A percentile compares a stretch with the other conserved stretches of the same genome.
These are phyloP conservation scores for Phytophthora aleatoria DNA, from an alignment of 352 stramenopile species.

Conservation along the genomic window DNA sequence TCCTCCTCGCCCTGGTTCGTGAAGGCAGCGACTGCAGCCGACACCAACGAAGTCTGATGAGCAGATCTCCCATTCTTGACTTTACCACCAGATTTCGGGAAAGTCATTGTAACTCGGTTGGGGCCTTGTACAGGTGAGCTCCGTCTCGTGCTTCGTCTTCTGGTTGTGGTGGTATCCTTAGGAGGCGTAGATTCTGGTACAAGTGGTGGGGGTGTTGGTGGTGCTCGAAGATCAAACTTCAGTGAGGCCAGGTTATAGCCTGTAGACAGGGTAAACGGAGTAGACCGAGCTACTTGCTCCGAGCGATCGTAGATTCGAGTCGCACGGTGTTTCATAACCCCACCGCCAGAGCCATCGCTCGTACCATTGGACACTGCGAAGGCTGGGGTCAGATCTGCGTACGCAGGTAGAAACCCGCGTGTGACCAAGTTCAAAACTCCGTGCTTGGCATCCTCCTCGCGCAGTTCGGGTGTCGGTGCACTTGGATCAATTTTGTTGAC, in stretches of 20 bases:
- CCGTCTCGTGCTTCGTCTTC: constrained; percentile 13
- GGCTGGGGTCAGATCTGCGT: constrained; percentile 66
- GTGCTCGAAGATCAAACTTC: constrained; percentile 70
- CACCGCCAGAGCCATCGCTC: constrained; percentile 28
- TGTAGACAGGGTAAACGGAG: constrained; percentile 64
- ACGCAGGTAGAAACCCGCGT: constrained; percentile 65
- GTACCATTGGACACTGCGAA: constrained; percentile 43
- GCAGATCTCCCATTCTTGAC: constrained; percentile 6
- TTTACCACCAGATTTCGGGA: constrained; percentile 22
- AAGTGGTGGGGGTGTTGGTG: constrained; percentile 7
- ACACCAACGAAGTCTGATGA: constrained; percentile 21
- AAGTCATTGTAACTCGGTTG: constrained; percentile 37
- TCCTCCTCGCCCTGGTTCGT: constrained; percentile 44
- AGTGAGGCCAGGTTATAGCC: constrained; percentile 79
- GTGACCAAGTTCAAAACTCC: constrained; percentile 76
- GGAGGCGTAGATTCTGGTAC: constrained; percentile 4
- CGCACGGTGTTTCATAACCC: constrained; percentile 59
- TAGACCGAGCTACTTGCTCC: constrained; percentile 48
- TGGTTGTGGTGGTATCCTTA: constrained; percentile 3
- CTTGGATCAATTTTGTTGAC: constrained; percentile 72
- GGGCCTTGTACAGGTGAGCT: constrained; percentile 18
- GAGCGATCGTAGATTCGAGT: constrained; percentile 65
- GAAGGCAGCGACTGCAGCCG: constrained; percentile 27
- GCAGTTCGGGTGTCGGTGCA: constrained; percentile 54
- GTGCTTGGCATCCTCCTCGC: constrained; percentile 59